These are phyloP conservation scores for Zygotorulaspora chibaensis DNA, from an alignment of 805 yeast genomes.

Conservation along the genomic window DNA sequence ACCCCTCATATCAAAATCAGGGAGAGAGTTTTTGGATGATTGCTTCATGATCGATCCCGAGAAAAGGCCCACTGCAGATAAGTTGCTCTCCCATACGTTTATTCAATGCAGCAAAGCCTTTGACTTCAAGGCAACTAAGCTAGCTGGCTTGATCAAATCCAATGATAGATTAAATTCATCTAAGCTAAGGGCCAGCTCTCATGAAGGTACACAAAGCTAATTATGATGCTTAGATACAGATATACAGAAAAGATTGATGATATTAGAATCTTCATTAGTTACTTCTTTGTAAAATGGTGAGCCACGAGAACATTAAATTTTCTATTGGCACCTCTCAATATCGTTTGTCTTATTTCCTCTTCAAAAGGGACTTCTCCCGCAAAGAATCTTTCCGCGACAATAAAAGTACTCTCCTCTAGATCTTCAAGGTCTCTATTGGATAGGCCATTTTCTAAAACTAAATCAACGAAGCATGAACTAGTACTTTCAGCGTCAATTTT, in stretches of 20 bases:
- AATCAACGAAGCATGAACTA: constrained; percentile 16
- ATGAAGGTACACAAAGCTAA: constrained; percentile 10
- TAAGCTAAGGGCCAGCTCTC: constrained; percentile 27
- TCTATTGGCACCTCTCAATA: constrained; percentile 23
- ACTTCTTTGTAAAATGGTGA: constrained; percentile 15
- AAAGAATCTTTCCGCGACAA: constrained; percentile 24
- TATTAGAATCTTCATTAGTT: background rate
- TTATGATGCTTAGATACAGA: background rate
- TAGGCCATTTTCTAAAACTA: constrained; percentile 16
- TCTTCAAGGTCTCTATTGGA: constrained; percentile 12
- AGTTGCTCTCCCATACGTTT: constrained; percentile 53
- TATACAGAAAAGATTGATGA: background rate
- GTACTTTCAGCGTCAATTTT: constrained; percentile 6
- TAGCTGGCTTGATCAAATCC: constrained; percentile 50
- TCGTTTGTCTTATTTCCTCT: constrained; percentile 18
- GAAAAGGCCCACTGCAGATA: constrained; percentile 81
- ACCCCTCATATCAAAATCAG: constrained; percentile 57
- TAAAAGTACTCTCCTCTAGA: constrained; percentile 29
- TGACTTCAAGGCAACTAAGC: constrained; percentile 48
- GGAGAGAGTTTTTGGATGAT: constrained; percentile 63
- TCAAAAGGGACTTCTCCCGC: constrained; percentile 21
- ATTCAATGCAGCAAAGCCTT: constrained; percentile 41
- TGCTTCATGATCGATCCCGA: constrained; percentile 80
- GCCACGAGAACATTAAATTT: constrained; percentile 24
- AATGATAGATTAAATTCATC: constrained; percentile 38